Base-by-base conservation (phyloP, 129 eudicot species). In the Lactuca saligna region DNA sequence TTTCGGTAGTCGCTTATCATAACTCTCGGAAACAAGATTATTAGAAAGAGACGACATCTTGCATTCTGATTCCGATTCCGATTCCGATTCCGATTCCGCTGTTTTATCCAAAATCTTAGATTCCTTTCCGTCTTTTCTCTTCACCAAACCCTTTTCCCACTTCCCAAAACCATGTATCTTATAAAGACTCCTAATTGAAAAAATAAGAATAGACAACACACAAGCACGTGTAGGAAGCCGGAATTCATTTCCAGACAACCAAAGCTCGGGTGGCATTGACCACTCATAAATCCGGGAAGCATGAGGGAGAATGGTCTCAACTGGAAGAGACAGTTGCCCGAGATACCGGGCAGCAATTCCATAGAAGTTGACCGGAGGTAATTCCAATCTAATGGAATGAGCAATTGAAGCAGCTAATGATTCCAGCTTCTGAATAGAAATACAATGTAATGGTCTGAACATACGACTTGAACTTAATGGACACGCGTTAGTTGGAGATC, bases 351-450 rank as follows among this genome's bases (percentile, higher is more conserved):
- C 80, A 76, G 95, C 95, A 61, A 91, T 84, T 66, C 87, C 72
- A 65, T 71, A 80, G 50, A 88, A 91, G 78, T 86, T 88, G 37
- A 88, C 96, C 0, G 96, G 91, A 68, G 91, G 98, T 74, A 91
- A 82, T 32, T 82, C 84, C 56, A 91, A 72, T 25, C 87, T 86
- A 5, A 84, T 76, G 20, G 37, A 51, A 57, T 65, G 34, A 20
- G 98, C 91, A 63, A 88, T 58, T 20, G 61, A 70, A 66, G 91
- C 98, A 11, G 95, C 94, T 54, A 73, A 39, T 16, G 95, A 82
- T 63, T 88, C 96, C 44, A 91, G 67, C 48, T 80, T 91, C 56
- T 88, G 94, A 6, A 70, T 35, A 20, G 94, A 60, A 50, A 86
- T n/a, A 34, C 65, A 60, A 8, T 73, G 74, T 50, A 37, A 44